Conservation (phyloP, 75 land plant species). For the Pinus tabuliformis region DNA sequence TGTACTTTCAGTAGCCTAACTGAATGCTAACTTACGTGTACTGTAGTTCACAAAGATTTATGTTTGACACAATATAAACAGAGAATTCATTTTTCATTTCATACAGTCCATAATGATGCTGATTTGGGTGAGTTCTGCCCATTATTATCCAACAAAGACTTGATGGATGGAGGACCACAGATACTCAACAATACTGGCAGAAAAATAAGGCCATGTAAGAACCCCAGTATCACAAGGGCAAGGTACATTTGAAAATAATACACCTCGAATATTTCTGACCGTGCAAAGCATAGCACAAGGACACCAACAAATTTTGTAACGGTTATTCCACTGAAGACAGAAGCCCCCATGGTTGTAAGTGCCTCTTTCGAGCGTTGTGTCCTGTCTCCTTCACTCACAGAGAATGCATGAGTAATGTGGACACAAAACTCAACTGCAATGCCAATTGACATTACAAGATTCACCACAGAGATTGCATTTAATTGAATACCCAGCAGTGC, state of each 20-base stretch:
- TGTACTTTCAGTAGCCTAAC: too few species aligned
- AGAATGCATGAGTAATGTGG: constrained; percentile 90
- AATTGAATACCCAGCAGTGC: constrained; percentile 77
- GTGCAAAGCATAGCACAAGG: constrained; percentile 82
- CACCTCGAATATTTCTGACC: constrained; percentile 93
- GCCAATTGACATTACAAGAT: constrained; percentile 87
- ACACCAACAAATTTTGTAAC: constrained; percentile 94
- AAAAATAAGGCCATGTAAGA: constrained; percentile 50
- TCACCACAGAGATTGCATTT: constrained; percentile 96
- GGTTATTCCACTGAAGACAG: constrained; percentile 98
- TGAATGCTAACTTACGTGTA: too few species aligned
- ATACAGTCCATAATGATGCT: too few species aligned
- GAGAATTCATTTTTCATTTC: too few species aligned
- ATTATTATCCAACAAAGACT: constrained; percentile 5
- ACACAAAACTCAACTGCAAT: constrained; percentile 98
- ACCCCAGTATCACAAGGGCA: constrained; percentile 83
- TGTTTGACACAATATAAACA: too few species aligned
- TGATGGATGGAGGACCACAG: constrained; percentile 58
- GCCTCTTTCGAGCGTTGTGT: constrained; percentile 65
- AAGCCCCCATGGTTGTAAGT: constrained; percentile 90
- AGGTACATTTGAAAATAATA: constrained; percentile 97
- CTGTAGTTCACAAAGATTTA: too few species aligned
- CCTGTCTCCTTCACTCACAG: constrained; percentile 75
- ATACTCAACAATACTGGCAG: constrained; percentile 62
- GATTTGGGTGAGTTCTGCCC: neutral